Evolutionary conservation across 169 alveolate genomes (phyloP).

Genomic region (Toxoplasma gondii): DNA sequence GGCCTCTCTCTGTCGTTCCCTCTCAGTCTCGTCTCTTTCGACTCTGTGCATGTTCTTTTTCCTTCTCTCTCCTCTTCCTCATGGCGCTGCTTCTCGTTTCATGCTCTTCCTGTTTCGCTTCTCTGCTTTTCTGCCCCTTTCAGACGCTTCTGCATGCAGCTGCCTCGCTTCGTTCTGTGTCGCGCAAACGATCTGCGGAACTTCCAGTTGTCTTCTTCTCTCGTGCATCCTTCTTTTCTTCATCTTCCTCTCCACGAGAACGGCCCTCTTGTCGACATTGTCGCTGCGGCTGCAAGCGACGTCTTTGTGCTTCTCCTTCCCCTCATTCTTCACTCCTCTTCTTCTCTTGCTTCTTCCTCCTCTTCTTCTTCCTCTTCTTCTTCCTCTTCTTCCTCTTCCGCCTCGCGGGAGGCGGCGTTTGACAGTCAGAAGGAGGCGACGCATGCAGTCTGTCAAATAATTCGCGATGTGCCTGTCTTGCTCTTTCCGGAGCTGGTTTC

Average conservation of each 20-base stretch:
- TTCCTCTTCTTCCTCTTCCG: not conserved
- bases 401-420: not conserved
- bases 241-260: conserved; percentile 55
- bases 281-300: conserved; percentile 62
- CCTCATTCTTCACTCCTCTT: conserved; percentile 10
- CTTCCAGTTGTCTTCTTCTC: not conserved
- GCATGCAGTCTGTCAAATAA: not conserved
- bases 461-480: not conserved
- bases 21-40: no score
- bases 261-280: conserved; percentile 44
- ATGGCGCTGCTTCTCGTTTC: no score
- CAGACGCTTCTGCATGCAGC: not conserved
- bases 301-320: conserved; percentile 40
- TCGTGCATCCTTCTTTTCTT: not conserved
- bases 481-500: not conserved
- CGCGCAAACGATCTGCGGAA: not conserved
- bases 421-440: not conserved
- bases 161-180: not conserved
- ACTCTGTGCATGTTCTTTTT: no score
- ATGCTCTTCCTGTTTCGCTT: no score
- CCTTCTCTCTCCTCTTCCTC: no score
- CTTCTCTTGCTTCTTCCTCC: not conserved
- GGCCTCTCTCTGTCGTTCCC: no score
- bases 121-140: not conserved
- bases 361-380: not conserved